Conservation (phyloP, 805 yeast genomes). For the Candida dendrica region DNA sequence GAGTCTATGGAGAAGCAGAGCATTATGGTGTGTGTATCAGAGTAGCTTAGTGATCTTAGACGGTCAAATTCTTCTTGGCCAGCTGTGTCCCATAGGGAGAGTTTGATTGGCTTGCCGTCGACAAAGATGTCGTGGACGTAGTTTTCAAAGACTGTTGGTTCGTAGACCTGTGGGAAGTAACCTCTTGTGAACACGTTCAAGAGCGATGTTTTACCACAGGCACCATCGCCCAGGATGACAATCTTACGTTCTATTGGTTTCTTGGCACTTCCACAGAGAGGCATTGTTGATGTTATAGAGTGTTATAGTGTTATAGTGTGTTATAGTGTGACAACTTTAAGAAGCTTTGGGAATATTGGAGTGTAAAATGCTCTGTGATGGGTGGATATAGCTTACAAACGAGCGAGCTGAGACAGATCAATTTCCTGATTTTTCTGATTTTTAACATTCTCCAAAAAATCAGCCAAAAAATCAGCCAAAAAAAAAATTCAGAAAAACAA, state of each 20-base stretch:
- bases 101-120: slow-evolving; percentile 86
- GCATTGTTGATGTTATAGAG: slow-evolving; percentile 18
- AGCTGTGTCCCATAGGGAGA: slow-evolving; percentile 97
- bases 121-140: slow-evolving; percentile 95
- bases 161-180: slow-evolving; percentile 96
- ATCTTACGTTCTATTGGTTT: slow-evolving; percentile 80
- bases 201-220: slow-evolving; percentile 95
- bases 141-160: slow-evolving; percentile 96
- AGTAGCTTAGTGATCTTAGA: slow-evolving; percentile 82
- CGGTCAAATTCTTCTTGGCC: slow-evolving; percentile 98
- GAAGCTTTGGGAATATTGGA: too few relatives aligned
- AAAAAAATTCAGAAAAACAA: too few relatives aligned
- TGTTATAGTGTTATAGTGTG: too few relatives aligned
- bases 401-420: too few relatives aligned
- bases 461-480: too few relatives aligned
- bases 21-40: slow-evolving; percentile 96
- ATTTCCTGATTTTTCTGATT: too few relatives aligned
- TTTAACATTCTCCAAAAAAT: too few relatives aligned
- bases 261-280: slow-evolving; percentile 36
- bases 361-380: too few relatives aligned
- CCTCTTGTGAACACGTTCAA: slow-evolving; percentile 95
- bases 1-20: slow-evolving; percentile 93
- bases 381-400: too few relatives aligned
- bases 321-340: too few relatives aligned
- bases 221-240: slow-evolving; percentile 95